Percentiles rank a stretch among this genome's conserved stretches.
phyloP scores from a whole-genome alignment of 1,284 basidiomycete species.

The Blastosporella zonata region DNA sequence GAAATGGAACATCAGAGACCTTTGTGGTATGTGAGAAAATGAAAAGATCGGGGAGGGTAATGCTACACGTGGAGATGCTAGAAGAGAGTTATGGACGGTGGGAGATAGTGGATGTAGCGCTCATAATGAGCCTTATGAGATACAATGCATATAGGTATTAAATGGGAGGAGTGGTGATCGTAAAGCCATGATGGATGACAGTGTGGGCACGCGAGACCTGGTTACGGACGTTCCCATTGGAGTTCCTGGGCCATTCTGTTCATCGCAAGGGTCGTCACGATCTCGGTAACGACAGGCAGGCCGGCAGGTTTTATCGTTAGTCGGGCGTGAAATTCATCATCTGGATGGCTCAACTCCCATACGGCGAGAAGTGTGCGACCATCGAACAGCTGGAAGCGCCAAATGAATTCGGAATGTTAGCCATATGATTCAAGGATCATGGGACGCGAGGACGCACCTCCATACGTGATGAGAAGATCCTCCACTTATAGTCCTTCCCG shows the following conservation, averaged over 20 bases:
- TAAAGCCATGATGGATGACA: slow-evolving; percentile 3
- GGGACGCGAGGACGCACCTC: slow-evolving; percentile 49
- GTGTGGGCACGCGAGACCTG: neutral
- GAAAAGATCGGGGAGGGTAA: slow-evolving; percentile 16
- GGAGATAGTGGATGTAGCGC: slow-evolving; percentile 10
- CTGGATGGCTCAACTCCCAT: slow-evolving; percentile 59
- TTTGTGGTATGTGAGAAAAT: slow-evolving; percentile 15
- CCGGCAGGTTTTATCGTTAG: slow-evolving; percentile 55
- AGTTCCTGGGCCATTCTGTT: slow-evolving; percentile 61
- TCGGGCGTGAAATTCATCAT: slow-evolving; percentile 55
- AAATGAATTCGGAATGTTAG: slow-evolving; percentile 2
- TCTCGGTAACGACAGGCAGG: slow-evolving; percentile 64
- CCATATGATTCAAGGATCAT: neutral
- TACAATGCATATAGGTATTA: slow-evolving; percentile 14
- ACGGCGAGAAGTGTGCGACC: slow-evolving; percentile 53
- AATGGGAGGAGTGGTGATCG: slow-evolving; percentile 12
- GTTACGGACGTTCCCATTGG: slow-evolving; percentile 40
- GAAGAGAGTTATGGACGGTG: slow-evolving; percentile 13
- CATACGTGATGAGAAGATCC: slow-evolving; percentile 52
- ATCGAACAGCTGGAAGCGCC: slow-evolving; percentile 50
- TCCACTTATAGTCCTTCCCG: slow-evolving; percentile 71
- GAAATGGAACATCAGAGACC: slow-evolving; percentile 13
- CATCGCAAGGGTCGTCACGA: slow-evolving; percentile 64
- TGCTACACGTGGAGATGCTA: slow-evolving; percentile 18
- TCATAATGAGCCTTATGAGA: slow-evolving; percentile 10